phyloP scores from a whole-genome alignment of 2,329 filamentous ascomycete genomes.

The Chaetomium strumarium region DNA sequence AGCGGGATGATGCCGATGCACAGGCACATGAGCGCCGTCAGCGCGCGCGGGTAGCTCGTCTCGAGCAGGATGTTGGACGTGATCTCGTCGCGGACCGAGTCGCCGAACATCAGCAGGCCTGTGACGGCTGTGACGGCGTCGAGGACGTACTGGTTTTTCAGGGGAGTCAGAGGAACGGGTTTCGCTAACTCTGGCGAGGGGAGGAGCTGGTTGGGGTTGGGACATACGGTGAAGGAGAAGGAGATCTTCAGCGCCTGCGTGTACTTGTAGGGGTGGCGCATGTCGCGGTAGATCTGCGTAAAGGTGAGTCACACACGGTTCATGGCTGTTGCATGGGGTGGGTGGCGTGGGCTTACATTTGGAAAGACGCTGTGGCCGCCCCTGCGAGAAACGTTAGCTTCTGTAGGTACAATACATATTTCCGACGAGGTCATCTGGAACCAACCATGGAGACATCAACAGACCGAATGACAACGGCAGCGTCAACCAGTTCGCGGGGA shows the following conservation, averaged over 20 bases:
- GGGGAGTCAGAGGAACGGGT: not conserved
- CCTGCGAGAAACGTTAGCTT: constrained; percentile 24
- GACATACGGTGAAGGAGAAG: constrained; percentile 72
- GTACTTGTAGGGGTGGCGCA: constrained; percentile 76
- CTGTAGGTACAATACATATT: no score
- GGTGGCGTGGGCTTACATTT: constrained; percentile 46
- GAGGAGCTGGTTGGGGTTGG: not conserved
- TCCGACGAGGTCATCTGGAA: not conserved
- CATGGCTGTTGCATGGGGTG: no score
- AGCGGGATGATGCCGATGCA: constrained; percentile 91
- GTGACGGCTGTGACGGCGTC: constrained; percentile 77
- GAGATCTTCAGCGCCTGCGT: constrained; percentile 67
- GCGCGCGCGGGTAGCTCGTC: constrained; percentile 62
- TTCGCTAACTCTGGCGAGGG: not conserved
- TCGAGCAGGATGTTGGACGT: constrained; percentile 81
- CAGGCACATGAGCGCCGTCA: constrained; percentile 75
- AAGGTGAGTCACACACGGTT: constrained; percentile 8
- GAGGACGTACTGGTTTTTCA: constrained; percentile 57
- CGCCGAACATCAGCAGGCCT: constrained; percentile 91
- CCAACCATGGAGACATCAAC: constrained; percentile 64
- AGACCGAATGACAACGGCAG: constrained; percentile 84
- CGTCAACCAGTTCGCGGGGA: constrained; percentile 81
- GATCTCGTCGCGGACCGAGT: constrained; percentile 79
- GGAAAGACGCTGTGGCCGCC: constrained; percentile 68
- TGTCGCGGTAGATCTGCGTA: constrained; percentile 52